Conservation (phyloP, 371 early-diverging fungal genomes). For the Actinomucor elegans region DNA sequence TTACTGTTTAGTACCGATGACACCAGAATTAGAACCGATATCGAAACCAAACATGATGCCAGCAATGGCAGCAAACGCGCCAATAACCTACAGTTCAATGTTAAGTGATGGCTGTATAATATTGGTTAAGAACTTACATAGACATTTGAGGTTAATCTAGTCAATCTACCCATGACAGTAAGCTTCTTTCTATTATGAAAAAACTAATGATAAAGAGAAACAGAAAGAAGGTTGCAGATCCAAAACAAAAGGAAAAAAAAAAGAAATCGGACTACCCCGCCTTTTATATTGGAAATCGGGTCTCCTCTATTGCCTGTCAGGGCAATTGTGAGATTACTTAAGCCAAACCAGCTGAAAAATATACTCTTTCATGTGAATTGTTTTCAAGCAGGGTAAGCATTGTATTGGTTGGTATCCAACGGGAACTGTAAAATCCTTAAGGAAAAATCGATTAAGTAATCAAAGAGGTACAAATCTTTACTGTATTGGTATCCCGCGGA, state of each 20-base stretch:
- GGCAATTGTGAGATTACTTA: background rate
- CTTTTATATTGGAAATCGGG: background rate
- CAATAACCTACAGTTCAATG: slow-evolving; percentile 39
- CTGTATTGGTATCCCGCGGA: no score
- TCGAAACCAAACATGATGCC: slow-evolving; percentile 68
- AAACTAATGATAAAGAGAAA: background rate
- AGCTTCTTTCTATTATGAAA: background rate
- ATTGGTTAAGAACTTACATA: slow-evolving; percentile 21
- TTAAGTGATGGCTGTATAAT: background rate
- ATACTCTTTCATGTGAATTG: background rate
- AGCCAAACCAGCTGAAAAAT: background rate
- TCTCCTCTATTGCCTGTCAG: background rate
- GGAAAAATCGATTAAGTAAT: background rate
- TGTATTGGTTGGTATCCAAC: slow-evolving; percentile 1
- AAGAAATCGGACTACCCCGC: background rate
- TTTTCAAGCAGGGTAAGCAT: background rate
- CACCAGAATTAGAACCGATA: slow-evolving; percentile 60
- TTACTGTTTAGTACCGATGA: slow-evolving; percentile 53
- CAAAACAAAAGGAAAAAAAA: background rate
- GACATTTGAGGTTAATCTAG: slow-evolving; percentile 33
- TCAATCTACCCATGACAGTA: slow-evolving; percentile 6
- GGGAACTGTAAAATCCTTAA: background rate
- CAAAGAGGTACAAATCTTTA: no score
- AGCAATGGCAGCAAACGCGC: slow-evolving; percentile 57
- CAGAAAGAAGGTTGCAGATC: background rate